Evolutionary conservation across 768 basidiomycete species (phyloP).

Genomic region (Cantharellus anzutake): DNA sequence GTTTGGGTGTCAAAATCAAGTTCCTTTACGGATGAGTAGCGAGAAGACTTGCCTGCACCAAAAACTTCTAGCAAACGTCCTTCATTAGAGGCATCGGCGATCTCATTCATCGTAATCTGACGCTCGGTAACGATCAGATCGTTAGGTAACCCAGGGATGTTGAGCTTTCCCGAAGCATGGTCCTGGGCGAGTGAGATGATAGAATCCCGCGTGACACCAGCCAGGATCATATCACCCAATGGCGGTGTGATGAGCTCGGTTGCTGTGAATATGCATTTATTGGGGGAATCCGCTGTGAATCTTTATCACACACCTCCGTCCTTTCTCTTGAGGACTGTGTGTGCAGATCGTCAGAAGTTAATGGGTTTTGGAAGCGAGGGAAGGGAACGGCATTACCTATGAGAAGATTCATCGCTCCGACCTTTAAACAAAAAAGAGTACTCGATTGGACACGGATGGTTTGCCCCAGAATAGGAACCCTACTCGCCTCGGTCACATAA

Average conservation of each 20-base stretch:
- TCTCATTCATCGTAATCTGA: constrained; percentile 31
- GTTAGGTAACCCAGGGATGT: constrained; percentile 22
- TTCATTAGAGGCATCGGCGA: constrained; percentile 28
- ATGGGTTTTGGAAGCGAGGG: not conserved
- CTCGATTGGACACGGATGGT: constrained; percentile 12
- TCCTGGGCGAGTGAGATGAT: constrained; percentile 51
- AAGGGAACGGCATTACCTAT: not conserved
- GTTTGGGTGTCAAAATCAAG: not conserved
- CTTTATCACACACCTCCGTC: constrained; percentile 29
- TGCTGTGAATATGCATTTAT: constrained; percentile 21
- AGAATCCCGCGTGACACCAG: constrained; percentile 80
- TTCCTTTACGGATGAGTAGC: not conserved
- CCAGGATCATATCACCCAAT: constrained; percentile 79
- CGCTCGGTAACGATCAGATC: constrained; percentile 35
- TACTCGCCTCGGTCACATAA: constrained; percentile 21
- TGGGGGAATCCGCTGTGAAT: not conserved
- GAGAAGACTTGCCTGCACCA: constrained; percentile 40
- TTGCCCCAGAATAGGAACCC: not conserved
- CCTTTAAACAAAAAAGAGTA: constrained; percentile 24
- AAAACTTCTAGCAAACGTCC: constrained; percentile 66
- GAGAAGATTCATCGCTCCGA: constrained; percentile 71
- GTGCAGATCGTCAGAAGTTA: not conserved
- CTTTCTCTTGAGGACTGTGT: constrained; percentile 32
- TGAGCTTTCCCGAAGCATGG: constrained; percentile 28
- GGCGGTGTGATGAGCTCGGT: constrained; percentile 76